Base-by-base conservation (phyloP, 1,284 basidiomycete species). In the Uromyces viciae-fabae region DNA sequence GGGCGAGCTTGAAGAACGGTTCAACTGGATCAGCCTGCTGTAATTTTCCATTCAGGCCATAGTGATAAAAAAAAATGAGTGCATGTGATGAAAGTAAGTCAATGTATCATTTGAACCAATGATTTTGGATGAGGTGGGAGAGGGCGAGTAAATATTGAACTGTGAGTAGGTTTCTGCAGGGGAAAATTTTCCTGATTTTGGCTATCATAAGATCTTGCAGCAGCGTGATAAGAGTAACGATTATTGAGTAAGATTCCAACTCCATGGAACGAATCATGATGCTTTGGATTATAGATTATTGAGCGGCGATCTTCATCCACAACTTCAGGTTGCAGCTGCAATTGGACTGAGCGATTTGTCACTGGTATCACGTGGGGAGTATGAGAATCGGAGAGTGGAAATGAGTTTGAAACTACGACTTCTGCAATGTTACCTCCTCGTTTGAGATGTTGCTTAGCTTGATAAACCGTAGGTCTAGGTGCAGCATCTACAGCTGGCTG, bases 391-490 rank as follows among this genome's bases (percentile, higher is more conserved):
- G 38, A 17, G n/a, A 58, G 40, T 17, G 62, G 46, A 17, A 77
- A 38, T 0, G 75, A 43, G 42, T 68, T 64, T 11, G 75, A 46
- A 28, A 62, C 75, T 22, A 77, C 62, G 11, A 77, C 75, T 54
- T 77, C 62, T 36, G 75, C 75, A 49, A 77, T 77, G 19, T 77
- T 56, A 5, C 75, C 75, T 7, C 75, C 75, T 11, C 64, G 40
- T 64, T 77, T 77, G 14, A 68, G 43, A 64, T 77, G 60, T 46
- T 68, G 46, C 31, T 68, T 66, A 49, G 64, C 75, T 52, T 77
- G 75, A 66, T 66, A 38, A 25, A 77, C 33, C 4, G 75, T 77
- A 38, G 74, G 38, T 49, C 31, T 11, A 40, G 60, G 60, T 0
- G 54, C 71, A 9, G 52, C 4, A 4, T 14, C 36, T 28, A 11